Conservation (phyloP, 768 basidiomycete species). For the Holtermanniella nyarrowii region DNA sequence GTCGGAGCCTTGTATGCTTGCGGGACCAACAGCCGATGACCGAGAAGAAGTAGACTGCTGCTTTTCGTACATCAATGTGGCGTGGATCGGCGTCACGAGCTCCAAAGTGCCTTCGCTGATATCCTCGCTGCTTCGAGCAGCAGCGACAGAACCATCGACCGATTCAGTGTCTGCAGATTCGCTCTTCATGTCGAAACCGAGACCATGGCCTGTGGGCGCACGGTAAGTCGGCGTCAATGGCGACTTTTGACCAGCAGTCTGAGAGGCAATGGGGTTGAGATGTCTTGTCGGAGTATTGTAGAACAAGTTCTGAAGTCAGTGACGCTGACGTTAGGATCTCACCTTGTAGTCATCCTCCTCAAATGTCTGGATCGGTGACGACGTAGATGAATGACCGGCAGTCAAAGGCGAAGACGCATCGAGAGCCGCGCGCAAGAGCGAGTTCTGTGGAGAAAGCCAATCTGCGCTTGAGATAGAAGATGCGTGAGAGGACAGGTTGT, state of each 20-base stretch:
- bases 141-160: neutral
- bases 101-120: neutral
- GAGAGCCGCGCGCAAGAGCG: neutral
- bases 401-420: slow-evolving; percentile 8
- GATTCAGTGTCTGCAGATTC: neutral
- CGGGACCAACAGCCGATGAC: neutral
- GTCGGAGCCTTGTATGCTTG: neutral
- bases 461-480: neutral
- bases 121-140: neutral
- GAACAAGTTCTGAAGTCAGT: slow-evolving; percentile 23
- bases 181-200: neutral
- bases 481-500: neutral
- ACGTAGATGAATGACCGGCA: neutral
- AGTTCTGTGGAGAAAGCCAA: neutral
- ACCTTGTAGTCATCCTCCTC: slow-evolving; percentile 31
- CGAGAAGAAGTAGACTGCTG: neutral
- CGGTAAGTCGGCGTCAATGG: too few relatives aligned
- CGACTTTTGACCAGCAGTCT: neutral
- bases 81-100: neutral
- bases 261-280: neutral
- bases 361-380: slow-evolving; percentile 10
- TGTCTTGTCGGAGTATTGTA: slow-evolving; percentile 27
- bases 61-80: neutral
- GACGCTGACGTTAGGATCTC: slow-evolving; percentile 4
- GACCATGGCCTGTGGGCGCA: neutral